These are phyloP conservation scores for Globisporangium echinulatum DNA, from an alignment of 352 stramenopile species.

Conservation along the genomic window DNA sequence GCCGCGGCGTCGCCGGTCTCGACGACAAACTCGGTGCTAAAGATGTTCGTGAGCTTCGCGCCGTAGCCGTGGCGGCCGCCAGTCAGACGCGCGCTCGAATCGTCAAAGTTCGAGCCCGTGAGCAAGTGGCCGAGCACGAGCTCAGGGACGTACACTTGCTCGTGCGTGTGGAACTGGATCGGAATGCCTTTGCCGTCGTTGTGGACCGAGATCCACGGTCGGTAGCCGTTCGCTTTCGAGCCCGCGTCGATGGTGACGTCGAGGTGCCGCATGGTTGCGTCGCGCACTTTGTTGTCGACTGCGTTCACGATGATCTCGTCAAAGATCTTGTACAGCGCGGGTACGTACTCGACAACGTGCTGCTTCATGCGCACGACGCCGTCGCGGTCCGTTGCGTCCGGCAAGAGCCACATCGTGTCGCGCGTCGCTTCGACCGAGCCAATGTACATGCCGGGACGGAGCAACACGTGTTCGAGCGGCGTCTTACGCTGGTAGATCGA, in stretches of 20 bases:
- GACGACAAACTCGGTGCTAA: slow-evolving; percentile 97
- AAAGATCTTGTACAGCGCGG: slow-evolving; percentile 98
- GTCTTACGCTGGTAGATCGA: slow-evolving; percentile 89
- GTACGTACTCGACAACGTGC: slow-evolving; percentile 71
- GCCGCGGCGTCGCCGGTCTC: slow-evolving; percentile 93
- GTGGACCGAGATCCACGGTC: slow-evolving; percentile 92
- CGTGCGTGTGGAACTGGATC: slow-evolving; percentile 94
- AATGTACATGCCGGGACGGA: slow-evolving; percentile 91
- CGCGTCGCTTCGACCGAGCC: slow-evolving; percentile 76
- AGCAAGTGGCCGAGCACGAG: slow-evolving; percentile 98
- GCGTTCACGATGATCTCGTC: slow-evolving; percentile 99
- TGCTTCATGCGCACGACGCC: slow-evolving; percentile 53
- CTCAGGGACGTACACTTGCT: slow-evolving; percentile 97
- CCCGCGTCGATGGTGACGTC: slow-evolving; percentile 69
- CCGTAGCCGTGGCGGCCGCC: slow-evolving; percentile 94
- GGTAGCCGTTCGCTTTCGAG: slow-evolving; percentile 44
- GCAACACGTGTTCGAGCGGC: slow-evolving; percentile 84
- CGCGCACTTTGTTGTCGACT: slow-evolving; percentile 93
- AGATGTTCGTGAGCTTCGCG: slow-evolving; percentile 99
- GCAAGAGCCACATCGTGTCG: slow-evolving; percentile 77
- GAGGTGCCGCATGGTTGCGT: slow-evolving; percentile 66
- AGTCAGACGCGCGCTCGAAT: slow-evolving; percentile 95
- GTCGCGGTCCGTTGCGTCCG: slow-evolving; percentile 12
- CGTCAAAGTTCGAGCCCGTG: slow-evolving; percentile 99
- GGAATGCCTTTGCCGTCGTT: slow-evolving; percentile 99